phyloP scores from a whole-genome alignment of 805 yeast species.

The Saccharomycopsis sp. region DNA sequence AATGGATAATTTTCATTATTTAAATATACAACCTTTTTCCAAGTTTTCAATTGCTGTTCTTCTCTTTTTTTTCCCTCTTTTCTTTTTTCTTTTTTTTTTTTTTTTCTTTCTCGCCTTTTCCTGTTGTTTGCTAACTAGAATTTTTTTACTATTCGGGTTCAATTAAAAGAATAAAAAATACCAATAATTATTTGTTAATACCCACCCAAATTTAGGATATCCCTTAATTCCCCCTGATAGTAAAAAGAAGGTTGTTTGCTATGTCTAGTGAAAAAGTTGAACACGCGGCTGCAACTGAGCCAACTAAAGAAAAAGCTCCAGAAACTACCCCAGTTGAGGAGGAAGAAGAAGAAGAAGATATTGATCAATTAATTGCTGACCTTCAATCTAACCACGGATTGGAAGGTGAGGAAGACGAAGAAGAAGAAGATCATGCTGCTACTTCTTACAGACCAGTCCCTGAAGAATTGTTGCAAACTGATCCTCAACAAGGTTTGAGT shows the following conservation, averaged over 20 bases:
- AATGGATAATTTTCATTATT: background rate
- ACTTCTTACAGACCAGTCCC: conserved; percentile 72
- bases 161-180: background rate
- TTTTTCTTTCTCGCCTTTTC: conserved; percentile 1
- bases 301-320: conserved; percentile 49
- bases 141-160: background rate
- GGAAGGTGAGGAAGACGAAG: conserved; percentile 45
- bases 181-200: background rate
- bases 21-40: conserved; percentile 1
- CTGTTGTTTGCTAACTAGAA: background rate
- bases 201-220: background rate
- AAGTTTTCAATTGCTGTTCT: background rate
- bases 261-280: conserved; percentile 15
- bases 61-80: background rate
- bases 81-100: background rate
- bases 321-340: conserved; percentile 48
- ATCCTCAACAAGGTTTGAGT: conserved; percentile 69
- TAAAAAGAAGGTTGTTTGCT: background rate
- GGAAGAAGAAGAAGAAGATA: conserved; percentile 61
- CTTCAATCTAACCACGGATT: conserved; percentile 57
- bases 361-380: conserved; percentile 68
- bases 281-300: conserved; percentile 24
- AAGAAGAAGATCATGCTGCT: conserved; percentile 42
- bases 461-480: conserved; percentile 78
- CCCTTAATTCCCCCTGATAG: background rate